Conservation (phyloP, 768 basidiomycete species). For the Tubosaeta sp. region DNA sequence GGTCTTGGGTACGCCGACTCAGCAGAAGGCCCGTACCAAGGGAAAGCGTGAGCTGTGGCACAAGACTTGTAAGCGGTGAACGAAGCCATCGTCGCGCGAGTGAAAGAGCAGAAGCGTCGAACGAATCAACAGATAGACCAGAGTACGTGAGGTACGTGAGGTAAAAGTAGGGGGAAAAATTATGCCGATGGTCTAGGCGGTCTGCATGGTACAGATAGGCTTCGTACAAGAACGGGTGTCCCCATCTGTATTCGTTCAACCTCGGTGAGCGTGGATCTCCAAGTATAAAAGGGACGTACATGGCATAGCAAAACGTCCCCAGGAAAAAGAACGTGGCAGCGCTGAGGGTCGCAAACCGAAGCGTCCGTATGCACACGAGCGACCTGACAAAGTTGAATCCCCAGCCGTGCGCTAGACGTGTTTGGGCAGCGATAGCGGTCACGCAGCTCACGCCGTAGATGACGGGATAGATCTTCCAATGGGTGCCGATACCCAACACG, state of each 20-base stretch:
- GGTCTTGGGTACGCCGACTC: slow-evolving; percentile 50
- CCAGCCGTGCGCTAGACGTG: slow-evolving; percentile 16
- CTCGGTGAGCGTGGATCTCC: neutral
- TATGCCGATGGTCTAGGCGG: slow-evolving; percentile 94
- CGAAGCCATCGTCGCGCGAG: slow-evolving; percentile 45
- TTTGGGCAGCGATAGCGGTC: slow-evolving; percentile 22
- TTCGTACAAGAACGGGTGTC: slow-evolving; percentile 85
- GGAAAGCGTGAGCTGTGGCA: slow-evolving; percentile 76
- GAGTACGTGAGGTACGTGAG: slow-evolving; percentile 87
- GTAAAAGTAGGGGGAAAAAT: slow-evolving; percentile 98
- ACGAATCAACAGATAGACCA: slow-evolving; percentile 13
- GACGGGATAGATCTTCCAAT: slow-evolving; percentile 97
- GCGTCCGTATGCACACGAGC: slow-evolving; percentile 46
- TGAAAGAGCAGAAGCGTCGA: slow-evolving; percentile 17
- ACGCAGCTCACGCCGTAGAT: slow-evolving; percentile 84
- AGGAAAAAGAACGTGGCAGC: slow-evolving; percentile 63
- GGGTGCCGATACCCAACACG: slow-evolving; percentile 75
- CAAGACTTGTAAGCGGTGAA: slow-evolving; percentile 77
- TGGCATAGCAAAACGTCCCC: slow-evolving; percentile 60
- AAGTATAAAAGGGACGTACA: slow-evolving; percentile 50
- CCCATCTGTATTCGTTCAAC: slow-evolving; percentile 63
- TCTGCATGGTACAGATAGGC: slow-evolving; percentile 91
- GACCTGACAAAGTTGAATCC: slow-evolving; percentile 29
- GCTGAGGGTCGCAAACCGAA: slow-evolving; percentile 68
- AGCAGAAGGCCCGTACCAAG: slow-evolving; percentile 72